Conservation (phyloP, 2,329 filamentous ascomycete species). For the Xylaria sp. region DNA sequence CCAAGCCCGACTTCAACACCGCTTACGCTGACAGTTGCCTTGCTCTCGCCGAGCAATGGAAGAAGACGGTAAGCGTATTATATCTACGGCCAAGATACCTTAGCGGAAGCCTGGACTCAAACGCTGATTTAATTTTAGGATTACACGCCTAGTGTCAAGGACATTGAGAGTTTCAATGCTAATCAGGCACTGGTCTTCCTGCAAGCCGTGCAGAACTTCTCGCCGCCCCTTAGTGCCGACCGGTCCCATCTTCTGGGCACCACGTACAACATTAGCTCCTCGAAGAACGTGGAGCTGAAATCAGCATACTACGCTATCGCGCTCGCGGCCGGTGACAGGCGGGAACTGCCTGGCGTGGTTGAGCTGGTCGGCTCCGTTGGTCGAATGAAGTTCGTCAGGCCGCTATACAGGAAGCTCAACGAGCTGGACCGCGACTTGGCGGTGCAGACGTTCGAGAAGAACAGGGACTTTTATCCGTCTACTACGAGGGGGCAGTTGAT, state of each 20-base stretch:
- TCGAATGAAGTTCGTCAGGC: slow-evolving; percentile 95
- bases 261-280: slow-evolving; percentile 72
- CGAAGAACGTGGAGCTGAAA: slow-evolving; percentile 84
- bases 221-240: slow-evolving; percentile 62
- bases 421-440: slow-evolving; percentile 76
- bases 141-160: slow-evolving; percentile 66
- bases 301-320: slow-evolving; percentile 80
- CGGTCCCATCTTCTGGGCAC: slow-evolving; percentile 73
- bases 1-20: slow-evolving; percentile 90
- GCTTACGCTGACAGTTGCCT: slow-evolving; percentile 85
- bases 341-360: slow-evolving; percentile 70
- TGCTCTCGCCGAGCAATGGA: slow-evolving; percentile 79
- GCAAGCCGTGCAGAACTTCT: slow-evolving; percentile 72
- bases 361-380: slow-evolving; percentile 81
- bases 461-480: slow-evolving; percentile 92
- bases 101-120: neutral
- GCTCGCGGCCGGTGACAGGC: slow-evolving; percentile 71
- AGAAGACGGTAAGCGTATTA: slow-evolving; percentile 53
- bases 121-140: slow-evolving; percentile 40
- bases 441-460: slow-evolving; percentile 79
- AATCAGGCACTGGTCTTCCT: slow-evolving; percentile 94
- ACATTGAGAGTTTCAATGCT: slow-evolving; percentile 75
- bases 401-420: slow-evolving; percentile 76
- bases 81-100: slow-evolving; percentile 37
- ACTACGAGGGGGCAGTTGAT: slow-evolving; percentile 86